These are phyloP conservation scores for Anastatica hierochuntica DNA, from an alignment of 345 rosid species.

Conservation along the genomic window DNA sequence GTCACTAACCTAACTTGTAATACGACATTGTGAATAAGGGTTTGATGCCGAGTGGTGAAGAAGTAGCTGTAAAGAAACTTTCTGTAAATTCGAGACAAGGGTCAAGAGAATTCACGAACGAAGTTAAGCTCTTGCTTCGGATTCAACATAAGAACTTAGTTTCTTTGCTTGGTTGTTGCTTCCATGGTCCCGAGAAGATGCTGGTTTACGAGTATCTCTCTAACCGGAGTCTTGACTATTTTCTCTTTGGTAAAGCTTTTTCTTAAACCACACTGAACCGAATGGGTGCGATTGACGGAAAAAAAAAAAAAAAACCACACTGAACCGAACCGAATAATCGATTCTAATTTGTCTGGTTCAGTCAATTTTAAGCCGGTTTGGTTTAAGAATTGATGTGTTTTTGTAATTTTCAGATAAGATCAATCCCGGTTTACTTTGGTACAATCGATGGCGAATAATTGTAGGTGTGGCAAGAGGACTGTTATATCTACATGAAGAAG, in stretches of 20 bases:
- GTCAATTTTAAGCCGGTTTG: not conserved
- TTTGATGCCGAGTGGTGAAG: conserved; percentile 44
- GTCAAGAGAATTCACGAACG: conserved; percentile 54
- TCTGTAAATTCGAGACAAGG: conserved; percentile 59
- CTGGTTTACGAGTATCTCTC: conserved; percentile 73
- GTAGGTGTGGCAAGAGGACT: conserved; percentile 70
- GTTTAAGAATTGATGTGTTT: not conserved
- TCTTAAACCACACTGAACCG: not conserved
- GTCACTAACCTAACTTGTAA: not conserved
- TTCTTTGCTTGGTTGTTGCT: conserved; percentile 60
- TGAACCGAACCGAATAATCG: too few relatives aligned
- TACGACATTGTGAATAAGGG: conserved; percentile 33
- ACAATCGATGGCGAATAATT: conserved; percentile 41
- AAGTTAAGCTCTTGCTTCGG: conserved; percentile 54
- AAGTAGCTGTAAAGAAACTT: conserved; percentile 67
- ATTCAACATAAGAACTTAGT: conserved; percentile 78
- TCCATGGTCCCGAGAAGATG: conserved; percentile 63
- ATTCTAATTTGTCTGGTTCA: too few relatives aligned
- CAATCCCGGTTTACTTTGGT: conserved; percentile 51
- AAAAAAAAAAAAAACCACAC: too few relatives aligned
- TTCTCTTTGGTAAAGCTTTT: conserved; percentile 47
- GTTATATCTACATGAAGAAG: conserved; percentile 71
- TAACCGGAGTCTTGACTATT: conserved; percentile 62
- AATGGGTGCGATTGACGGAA: too few relatives aligned
- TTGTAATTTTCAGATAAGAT: conserved; percentile 34